Conservation (phyloP, 2,329 filamentous ascomycete species). For the Diaporthe sp. region DNA sequence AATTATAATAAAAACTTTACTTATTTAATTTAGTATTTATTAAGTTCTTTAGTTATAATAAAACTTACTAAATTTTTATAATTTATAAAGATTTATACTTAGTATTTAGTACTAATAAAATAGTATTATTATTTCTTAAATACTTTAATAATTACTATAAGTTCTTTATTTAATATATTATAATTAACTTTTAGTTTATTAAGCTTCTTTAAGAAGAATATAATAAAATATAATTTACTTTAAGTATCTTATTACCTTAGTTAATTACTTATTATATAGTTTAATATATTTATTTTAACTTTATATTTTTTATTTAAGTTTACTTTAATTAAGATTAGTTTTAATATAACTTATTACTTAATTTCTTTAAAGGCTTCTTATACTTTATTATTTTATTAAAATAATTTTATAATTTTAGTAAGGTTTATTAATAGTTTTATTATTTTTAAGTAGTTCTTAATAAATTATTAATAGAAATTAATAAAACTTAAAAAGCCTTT, state of each 20-base stretch:
- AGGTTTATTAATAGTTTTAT: background rate
- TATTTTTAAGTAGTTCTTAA: background rate
- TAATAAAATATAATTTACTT: background rate
- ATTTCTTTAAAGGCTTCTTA: too few species aligned
- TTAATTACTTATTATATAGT: background rate
- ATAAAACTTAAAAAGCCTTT: background rate
- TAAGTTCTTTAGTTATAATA: too few species aligned
- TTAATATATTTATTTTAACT: background rate
- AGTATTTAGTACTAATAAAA: background rate
- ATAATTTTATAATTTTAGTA: too few species aligned
- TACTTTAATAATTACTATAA: background rate
- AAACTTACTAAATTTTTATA: too few species aligned
- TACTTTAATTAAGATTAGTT: too few species aligned
- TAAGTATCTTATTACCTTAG: background rate
- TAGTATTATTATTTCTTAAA: background rate
- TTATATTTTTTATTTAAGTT: background rate
- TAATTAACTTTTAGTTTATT: background rate
- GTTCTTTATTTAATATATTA: background rate
- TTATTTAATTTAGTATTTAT: background rate
- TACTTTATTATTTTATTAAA: too few species aligned
- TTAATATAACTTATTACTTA: too few species aligned
- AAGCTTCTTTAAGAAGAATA: background rate
- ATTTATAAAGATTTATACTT: too few species aligned
- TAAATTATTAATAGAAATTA: background rate
- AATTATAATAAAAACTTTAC: background rate